Conservation (phyloP, 495 filamentous ascomycete genomes). For the Aspergillus saccharolyticus region DNA sequence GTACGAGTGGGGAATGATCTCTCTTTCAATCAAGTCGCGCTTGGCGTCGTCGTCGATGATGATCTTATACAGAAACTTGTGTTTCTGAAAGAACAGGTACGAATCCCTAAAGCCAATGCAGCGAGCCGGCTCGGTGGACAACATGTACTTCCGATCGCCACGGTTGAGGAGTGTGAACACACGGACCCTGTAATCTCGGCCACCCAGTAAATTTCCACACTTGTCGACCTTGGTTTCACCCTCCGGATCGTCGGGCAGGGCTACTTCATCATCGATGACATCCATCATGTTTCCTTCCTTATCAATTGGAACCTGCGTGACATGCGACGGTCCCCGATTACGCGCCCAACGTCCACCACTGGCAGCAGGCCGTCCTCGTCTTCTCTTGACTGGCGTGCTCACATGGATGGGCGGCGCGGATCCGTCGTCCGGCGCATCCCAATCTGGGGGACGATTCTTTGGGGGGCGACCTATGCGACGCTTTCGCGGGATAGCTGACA, state of each 20-base stretch:
- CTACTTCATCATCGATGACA: conserved; percentile 87
- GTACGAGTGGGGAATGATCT: conserved; percentile 95
- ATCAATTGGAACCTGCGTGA: conserved; percentile 79
- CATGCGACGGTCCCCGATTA: conserved; percentile 64
- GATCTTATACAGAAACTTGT: conserved; percentile 90
- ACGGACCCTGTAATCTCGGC: conserved; percentile 86
- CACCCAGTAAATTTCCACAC: conserved; percentile 70
- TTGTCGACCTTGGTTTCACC: conserved; percentile 93
- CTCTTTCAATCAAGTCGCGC: conserved; percentile 85
- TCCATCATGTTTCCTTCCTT: conserved; percentile 92
- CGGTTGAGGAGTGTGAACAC: conserved; percentile 84
- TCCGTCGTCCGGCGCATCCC: conserved; percentile 58
- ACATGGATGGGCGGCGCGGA: conserved; percentile 47
- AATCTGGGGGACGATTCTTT: conserved; percentile 74
- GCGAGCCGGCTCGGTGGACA: conserved; percentile 92
- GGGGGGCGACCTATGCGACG: conserved; percentile 81
- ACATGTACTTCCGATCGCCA: conserved; percentile 89
- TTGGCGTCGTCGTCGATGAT: conserved; percentile 92
- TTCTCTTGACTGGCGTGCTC: conserved; percentile 56
- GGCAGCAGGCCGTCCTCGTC: conserved; percentile 63
- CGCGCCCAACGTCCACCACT: conserved; percentile 67
- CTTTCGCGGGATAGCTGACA: conserved; percentile 60
- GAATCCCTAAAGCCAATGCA: conserved; percentile 96
- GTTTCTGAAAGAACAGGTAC: conserved; percentile 97
- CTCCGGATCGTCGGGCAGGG: conserved; percentile 77